These are phyloP conservation scores for Eucalyptus coolabah DNA, from an alignment of 345 rosid genomes.

Conservation along the genomic window DNA sequence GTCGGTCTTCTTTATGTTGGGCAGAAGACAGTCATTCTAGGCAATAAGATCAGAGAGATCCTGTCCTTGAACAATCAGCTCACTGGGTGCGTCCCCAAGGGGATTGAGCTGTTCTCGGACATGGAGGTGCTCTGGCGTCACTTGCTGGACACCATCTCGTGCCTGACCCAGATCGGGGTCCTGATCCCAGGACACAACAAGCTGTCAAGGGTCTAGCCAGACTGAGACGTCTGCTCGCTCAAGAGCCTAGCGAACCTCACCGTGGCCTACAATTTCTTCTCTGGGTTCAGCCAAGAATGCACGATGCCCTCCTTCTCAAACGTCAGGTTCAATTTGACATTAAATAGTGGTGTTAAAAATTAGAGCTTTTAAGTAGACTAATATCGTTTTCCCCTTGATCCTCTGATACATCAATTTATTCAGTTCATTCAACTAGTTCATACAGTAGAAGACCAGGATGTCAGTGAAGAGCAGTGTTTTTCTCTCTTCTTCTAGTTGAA, in stretches of 20 bases:
- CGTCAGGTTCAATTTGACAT: conserved; percentile 31
- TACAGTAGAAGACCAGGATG: background rate
- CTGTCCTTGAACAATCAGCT: conserved; percentile 27
- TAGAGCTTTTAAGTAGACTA: too few species aligned
- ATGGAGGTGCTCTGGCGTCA: conserved; percentile 69
- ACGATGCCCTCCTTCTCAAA: conserved; percentile 23
- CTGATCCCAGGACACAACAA: conserved; percentile 59
- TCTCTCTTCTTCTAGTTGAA: background rate
- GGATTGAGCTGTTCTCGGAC: conserved; percentile 45
- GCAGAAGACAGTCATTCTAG: too few species aligned
- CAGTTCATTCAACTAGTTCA: background rate
- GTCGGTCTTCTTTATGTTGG: too few species aligned
- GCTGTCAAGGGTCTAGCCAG: conserved; percentile 65
- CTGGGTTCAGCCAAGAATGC: conserved; percentile 67
- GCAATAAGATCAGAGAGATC: too few species aligned
- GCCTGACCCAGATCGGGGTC: conserved; percentile 32
- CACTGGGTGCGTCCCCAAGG: conserved; percentile 83
- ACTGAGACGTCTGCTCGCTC: conserved; percentile 33
- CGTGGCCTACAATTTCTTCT: conserved; percentile 72
- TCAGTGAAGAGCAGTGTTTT: background rate
- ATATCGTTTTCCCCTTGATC: background rate
- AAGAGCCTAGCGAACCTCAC: conserved; percentile 49
- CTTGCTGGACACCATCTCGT: conserved; percentile 28
- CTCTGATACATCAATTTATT: background rate
- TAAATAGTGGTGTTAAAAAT: conserved; percentile 15